A percentile compares a stretch with the other conserved stretches of the same genome.
phyloP scores from a whole-genome alignment of 192 early-diverging fungal genomes.

The Geranomyces variabilis region DNA sequence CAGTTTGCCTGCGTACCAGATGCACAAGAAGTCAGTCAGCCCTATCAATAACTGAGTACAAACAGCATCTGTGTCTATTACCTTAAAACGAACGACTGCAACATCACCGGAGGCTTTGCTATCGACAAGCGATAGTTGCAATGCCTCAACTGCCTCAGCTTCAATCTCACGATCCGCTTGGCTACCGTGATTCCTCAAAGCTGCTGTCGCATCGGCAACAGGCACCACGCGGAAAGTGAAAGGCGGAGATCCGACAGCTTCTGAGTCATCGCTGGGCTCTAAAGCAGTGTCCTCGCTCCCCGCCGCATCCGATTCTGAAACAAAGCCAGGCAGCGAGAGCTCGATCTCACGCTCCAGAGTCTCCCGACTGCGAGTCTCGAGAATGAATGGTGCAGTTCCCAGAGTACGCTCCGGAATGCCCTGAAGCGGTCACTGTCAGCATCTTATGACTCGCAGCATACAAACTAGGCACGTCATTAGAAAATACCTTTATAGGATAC shows the following conservation, averaged over 20 bases:
- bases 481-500: slow-evolving; percentile 55
- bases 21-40: no score
- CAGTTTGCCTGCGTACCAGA: slow-evolving; percentile 44
- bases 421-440: slow-evolving; percentile 15
- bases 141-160: slow-evolving; percentile 13
- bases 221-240: slow-evolving; percentile 6
- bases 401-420: slow-evolving; percentile 41
- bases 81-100: not conserved
- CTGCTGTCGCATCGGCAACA: not conserved
- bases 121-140: slow-evolving; percentile 12
- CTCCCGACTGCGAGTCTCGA: slow-evolving; percentile 43
- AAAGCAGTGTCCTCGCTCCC: not conserved
- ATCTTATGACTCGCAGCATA: not conserved
- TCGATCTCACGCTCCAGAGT: slow-evolving; percentile 33
- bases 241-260: not conserved
- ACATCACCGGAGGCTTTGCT: not conserved
- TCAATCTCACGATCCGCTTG: slow-evolving; percentile 14
- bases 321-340: slow-evolving; percentile 24
- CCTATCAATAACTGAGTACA: not conserved
- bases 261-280: not conserved
- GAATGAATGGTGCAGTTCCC: slow-evolving; percentile 3
- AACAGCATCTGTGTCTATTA: not conserved
- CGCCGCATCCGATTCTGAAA: not conserved
- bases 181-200: not conserved
- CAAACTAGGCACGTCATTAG: not conserved